Conservation (phyloP, 345 rosid species). For the Salix caprea region DNA sequence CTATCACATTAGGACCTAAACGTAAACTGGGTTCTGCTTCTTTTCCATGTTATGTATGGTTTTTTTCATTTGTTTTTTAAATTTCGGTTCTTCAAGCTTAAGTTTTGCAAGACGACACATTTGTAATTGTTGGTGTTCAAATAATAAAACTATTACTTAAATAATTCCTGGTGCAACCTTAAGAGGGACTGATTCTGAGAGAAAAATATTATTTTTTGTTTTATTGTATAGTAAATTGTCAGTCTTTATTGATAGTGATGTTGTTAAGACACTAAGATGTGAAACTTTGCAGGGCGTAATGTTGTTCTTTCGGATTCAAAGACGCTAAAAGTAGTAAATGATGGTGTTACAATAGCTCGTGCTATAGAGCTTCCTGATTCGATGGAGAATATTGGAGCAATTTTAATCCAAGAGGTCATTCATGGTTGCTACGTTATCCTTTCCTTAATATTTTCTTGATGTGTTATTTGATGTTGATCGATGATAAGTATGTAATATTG, state of each 20-base stretch:
- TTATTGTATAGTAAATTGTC: neutral
- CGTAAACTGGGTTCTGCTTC: constrained; percentile 26
- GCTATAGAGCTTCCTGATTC: constrained; percentile 70
- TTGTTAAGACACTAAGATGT: constrained; percentile 1
- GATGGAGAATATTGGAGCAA: constrained; percentile 75
- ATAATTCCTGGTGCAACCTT: neutral
- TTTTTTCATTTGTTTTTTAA: neutral
- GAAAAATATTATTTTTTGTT: too few species aligned
- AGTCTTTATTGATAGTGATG: neutral
- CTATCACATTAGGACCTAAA: constrained; percentile 78
- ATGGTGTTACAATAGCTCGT: constrained; percentile 77
- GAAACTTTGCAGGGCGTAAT: constrained; percentile 59
- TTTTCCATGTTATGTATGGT: neutral
- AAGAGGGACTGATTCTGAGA: too few species aligned
- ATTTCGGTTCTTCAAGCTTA: too few species aligned
- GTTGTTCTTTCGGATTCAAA: constrained; percentile 65
- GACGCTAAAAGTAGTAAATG: constrained; percentile 62
- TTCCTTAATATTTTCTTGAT: neutral
- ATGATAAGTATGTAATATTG: constrained; percentile 9
- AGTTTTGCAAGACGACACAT: too few species aligned
- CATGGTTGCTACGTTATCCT: constrained; percentile 45
- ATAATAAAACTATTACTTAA: neutral
- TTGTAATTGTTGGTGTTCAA: neutral
- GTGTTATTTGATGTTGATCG: neutral
- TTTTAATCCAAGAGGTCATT: constrained; percentile 83